Percentiles rank a stretch among this genome's conserved stretches.
Conservation (phyloP, 164 flowering plant species). For the Kalanchoe fedtschenkoi region DNA sequence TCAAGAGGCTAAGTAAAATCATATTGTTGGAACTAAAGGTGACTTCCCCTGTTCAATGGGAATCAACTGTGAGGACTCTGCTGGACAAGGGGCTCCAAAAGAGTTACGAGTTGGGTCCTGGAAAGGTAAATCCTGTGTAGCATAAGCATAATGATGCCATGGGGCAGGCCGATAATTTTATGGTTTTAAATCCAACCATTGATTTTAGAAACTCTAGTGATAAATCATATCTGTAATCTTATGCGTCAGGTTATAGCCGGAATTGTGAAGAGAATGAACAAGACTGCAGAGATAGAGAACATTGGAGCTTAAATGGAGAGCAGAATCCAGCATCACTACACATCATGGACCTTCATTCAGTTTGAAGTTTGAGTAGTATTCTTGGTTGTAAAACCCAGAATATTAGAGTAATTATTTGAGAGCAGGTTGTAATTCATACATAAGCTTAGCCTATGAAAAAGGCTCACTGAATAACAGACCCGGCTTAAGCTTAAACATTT, state of each 20-base stretch:
- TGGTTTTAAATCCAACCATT: too few species aligned
- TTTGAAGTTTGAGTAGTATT: background rate
- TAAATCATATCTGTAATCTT: background rate
- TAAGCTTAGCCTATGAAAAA: too few species aligned
- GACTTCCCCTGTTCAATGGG: conserved; percentile 95
- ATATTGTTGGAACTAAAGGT: conserved; percentile 32
- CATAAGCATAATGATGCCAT: background rate
- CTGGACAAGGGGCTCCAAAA: conserved; percentile 60
- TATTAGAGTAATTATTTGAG: too few species aligned
- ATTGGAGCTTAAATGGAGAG: conserved; percentile 5
- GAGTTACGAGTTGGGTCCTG: conserved; percentile 94
- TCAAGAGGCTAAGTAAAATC: background rate
- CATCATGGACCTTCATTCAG: background rate
- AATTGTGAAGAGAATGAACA: conserved; percentile 14
- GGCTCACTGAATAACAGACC: too few species aligned
- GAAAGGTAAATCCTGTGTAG: conserved; percentile 63
- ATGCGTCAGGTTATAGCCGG: conserved; percentile 10
- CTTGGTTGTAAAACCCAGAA: background rate
- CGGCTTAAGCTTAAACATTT: background rate
- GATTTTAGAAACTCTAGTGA: too few species aligned
- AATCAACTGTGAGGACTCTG: conserved; percentile 77
- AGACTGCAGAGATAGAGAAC: conserved; percentile 10
- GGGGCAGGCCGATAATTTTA: background rate
- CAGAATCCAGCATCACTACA: background rate
- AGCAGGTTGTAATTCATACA: too few species aligned